These are phyloP conservation scores for Cymbidium sinense DNA, from an alignment of 106 monocot genomes.

Conservation along the genomic window DNA sequence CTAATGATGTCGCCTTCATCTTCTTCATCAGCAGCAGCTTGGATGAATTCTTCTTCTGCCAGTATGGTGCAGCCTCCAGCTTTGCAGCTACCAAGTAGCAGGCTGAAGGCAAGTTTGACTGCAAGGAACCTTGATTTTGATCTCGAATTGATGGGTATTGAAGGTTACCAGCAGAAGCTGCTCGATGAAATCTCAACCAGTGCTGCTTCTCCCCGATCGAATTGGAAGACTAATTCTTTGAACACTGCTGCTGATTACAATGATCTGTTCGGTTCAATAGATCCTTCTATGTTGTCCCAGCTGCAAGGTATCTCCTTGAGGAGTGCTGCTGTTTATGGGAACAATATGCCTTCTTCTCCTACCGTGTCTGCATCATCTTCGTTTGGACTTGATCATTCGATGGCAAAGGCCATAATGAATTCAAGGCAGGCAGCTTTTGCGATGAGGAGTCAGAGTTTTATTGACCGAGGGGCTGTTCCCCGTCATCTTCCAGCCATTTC, in stretches of 20 bases:
- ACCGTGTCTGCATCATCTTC: slow-evolving; percentile 14
- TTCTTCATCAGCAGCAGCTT: slow-evolving; percentile 8
- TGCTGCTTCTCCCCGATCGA: slow-evolving; percentile 25
- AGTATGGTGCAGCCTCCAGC: slow-evolving; percentile 27
- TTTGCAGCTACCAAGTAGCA: slow-evolving; percentile 28
- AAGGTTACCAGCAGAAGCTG: slow-evolving; percentile 46
- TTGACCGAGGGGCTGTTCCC: slow-evolving; percentile 28
- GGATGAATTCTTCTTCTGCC: slow-evolving; percentile 20
- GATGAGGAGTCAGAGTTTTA: slow-evolving; percentile 61
- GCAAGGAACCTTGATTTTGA: slow-evolving; percentile 52
- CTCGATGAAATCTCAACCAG: slow-evolving; percentile 42
- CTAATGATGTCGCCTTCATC: slow-evolving; percentile 24
- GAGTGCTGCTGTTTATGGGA: slow-evolving; percentile 6
- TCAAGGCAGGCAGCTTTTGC: slow-evolving; percentile 39
- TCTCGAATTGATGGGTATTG: slow-evolving; percentile 41
- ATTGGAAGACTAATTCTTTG: slow-evolving; percentile 21
- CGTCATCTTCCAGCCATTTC: slow-evolving; percentile 12
- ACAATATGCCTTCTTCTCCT: slow-evolving; percentile 16
- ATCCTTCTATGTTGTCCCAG: slow-evolving; percentile 17
- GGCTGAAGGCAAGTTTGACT: slow-evolving; percentile 54
- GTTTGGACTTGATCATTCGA: slow-evolving; percentile 35
- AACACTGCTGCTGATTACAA: background rate
- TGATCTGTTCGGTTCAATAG: background rate
- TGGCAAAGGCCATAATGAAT: slow-evolving; percentile 44
- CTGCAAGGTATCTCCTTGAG: slow-evolving; percentile 27